A percentile compares a stretch with the other conserved stretches of the same genome.
These are phyloP conservation scores for Ogataea degrootiae DNA, from an alignment of 805 yeast genomes.

Conservation along the genomic window DNA sequence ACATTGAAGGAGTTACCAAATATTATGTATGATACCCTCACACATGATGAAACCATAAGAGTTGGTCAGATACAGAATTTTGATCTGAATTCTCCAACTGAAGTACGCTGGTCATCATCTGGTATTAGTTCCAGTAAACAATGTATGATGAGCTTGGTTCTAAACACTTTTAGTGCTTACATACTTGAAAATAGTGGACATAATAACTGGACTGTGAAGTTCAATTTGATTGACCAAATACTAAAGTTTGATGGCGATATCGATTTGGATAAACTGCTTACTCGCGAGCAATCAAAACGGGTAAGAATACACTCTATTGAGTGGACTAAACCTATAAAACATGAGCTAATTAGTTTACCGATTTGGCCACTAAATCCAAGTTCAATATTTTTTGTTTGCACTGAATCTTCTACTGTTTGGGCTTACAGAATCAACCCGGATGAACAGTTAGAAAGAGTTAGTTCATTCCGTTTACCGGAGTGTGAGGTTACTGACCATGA, in stretches of 20 bases:
- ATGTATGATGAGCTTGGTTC: constrained; percentile 13
- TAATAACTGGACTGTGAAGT: constrained; percentile 14
- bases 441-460: constrained; percentile 2
- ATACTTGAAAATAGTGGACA: constrained; percentile 12
- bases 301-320: constrained; percentile 23
- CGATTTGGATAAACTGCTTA: constrained; percentile 9
- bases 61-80: constrained; percentile 16
- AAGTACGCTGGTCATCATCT: constrained; percentile 19
- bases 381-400: constrained; percentile 11
- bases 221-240: constrained; percentile 11
- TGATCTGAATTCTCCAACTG: constrained; percentile 8
- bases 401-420: constrained; percentile 13
- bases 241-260: constrained; percentile 10
- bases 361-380: constrained; percentile 11
- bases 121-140: constrained; percentile 12
- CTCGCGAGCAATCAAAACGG: constrained; percentile 7
- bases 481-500: constrained; percentile 1
- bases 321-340: constrained; percentile 11
- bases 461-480: constrained; percentile 1
- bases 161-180: constrained; percentile 16
- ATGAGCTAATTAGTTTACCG: neutral
- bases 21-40: constrained; percentile 6
- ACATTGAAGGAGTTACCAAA: constrained; percentile 12
- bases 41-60: constrained; percentile 13
- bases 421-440: constrained; percentile 7